Evolutionary conservation across 495 filamentous ascomycete species (phyloP).

Genomic region (Penicillium dipodomyicola): DNA sequence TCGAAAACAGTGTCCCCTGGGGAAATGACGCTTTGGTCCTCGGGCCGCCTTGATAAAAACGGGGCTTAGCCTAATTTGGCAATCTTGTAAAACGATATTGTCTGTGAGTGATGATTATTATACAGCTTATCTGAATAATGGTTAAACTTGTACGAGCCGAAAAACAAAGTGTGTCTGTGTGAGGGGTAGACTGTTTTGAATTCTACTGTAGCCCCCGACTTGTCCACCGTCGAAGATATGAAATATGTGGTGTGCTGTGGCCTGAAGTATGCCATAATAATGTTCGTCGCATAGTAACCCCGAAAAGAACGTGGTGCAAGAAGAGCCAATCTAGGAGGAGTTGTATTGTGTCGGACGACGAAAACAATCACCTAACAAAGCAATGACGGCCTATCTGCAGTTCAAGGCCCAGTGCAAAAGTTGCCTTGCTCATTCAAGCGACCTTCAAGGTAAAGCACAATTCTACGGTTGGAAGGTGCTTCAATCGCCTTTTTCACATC

Average conservation of each 20-base stretch:
- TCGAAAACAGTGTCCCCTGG: too few relatives aligned
- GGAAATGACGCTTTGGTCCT: too few relatives aligned
- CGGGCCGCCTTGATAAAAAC: too few relatives aligned
- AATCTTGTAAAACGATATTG: too few relatives aligned
- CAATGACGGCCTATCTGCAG: neutral
- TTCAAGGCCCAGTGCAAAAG: conserved; percentile 1
- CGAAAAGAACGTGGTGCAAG: neutral
- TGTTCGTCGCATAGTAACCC: neutral
- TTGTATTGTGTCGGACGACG: neutral
- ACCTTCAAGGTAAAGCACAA: conserved; percentile 4
- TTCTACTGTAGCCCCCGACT: neutral
- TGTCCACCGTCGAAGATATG: neutral
- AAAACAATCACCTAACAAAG: conserved; percentile 1
- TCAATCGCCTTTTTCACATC: conserved; percentile 6
- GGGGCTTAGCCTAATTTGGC: too few relatives aligned
- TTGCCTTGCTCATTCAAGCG: conserved; percentile 5
- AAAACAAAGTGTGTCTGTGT: too few relatives aligned
- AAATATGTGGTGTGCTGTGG: conserved; percentile 3
- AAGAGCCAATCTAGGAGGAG: conserved; percentile 1
- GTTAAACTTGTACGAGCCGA: too few relatives aligned
- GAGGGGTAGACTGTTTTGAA: neutral
- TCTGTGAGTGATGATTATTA: too few relatives aligned
- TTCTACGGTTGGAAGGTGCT: conserved; percentile 8
- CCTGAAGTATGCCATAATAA: neutral
- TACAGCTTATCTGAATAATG: too few relatives aligned